Conservation (phyloP, 2,329 filamentous ascomycete species). For the Paecilomyces formosus region DNA sequence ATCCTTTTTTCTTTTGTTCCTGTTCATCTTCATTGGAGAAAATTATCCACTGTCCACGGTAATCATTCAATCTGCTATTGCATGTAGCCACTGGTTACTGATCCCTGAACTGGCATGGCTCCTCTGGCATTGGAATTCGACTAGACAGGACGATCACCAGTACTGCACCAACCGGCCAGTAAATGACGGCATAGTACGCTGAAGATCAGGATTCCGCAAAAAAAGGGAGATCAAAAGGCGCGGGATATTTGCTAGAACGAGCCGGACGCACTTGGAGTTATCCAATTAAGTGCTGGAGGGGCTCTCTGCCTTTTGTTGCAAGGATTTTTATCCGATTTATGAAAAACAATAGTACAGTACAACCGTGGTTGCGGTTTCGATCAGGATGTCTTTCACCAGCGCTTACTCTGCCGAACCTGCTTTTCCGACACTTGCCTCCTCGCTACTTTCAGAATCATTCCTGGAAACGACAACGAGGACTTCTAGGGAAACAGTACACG, state of each 20-base stretch:
- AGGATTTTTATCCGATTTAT: not conserved
- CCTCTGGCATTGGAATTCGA: not conserved
- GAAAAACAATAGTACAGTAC: not conserved
- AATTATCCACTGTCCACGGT: not conserved
- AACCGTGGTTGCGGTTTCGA: not conserved
- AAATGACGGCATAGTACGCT: not conserved
- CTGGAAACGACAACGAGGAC: not conserved
- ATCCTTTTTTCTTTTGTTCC: not conserved
- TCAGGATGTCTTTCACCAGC: constrained; percentile 9
- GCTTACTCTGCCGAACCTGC: constrained; percentile 23
- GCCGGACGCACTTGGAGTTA: not conserved
- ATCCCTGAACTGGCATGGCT: not conserved
- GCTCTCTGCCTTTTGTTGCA: not conserved
- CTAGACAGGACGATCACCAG: not conserved
- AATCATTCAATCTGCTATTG: no score
- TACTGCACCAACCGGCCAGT: not conserved
- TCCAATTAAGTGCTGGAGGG: not conserved
- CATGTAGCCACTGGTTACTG: not conserved
- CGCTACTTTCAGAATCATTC: constrained; percentile 13
- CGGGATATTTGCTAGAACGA: not conserved
- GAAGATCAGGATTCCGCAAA: not conserved
- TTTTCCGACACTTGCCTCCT: constrained; percentile 23
- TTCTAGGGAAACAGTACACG: not conserved
- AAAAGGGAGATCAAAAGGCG: not conserved
- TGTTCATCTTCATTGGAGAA: not conserved